phyloP scores from a whole-genome alignment of 352 stramenopile genomes.

The Phytophthora litchii region DNA sequence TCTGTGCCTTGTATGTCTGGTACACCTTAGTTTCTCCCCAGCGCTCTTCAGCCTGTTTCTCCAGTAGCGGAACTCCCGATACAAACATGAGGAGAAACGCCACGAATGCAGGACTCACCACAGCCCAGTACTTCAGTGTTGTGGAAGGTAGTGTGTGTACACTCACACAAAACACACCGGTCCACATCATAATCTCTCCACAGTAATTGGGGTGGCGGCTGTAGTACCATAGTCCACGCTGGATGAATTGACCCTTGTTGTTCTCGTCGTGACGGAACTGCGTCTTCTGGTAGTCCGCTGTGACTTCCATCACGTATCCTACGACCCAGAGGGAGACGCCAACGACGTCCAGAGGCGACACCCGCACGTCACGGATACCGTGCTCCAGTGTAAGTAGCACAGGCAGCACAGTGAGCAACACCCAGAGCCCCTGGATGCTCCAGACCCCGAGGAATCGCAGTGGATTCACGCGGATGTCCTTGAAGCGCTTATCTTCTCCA shows the following conservation, averaged over 20 bases:
- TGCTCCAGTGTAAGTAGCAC: slow-evolving; percentile 64
- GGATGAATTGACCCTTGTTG: slow-evolving; percentile 86
- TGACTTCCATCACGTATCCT: slow-evolving; percentile 76
- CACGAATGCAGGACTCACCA: slow-evolving; percentile 73
- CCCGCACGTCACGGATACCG: slow-evolving; percentile 19
- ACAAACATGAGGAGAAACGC: slow-evolving; percentile 71
- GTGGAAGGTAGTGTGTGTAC: slow-evolving; percentile 50
- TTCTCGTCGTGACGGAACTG: slow-evolving; percentile 62
- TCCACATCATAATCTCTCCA: slow-evolving; percentile 92
- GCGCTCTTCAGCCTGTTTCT: slow-evolving; percentile 73
- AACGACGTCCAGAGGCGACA: slow-evolving; percentile 50
- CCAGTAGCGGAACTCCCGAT: slow-evolving; percentile 78
- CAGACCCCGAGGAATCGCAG: slow-evolving; percentile 79
- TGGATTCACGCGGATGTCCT: slow-evolving; percentile 62
- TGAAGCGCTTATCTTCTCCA: slow-evolving; percentile 80
- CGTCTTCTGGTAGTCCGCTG: slow-evolving; percentile 85
- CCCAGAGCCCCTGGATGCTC: slow-evolving; percentile 86
- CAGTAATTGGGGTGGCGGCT: slow-evolving; percentile 94
- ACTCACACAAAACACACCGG: slow-evolving; percentile 59
- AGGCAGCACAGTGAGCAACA: slow-evolving; percentile 73
- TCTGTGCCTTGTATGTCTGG: slow-evolving; percentile 78
- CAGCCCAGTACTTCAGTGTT: slow-evolving; percentile 43
- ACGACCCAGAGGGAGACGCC: slow-evolving; percentile 58
- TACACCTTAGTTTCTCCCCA: slow-evolving; percentile 74
- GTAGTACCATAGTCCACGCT: slow-evolving; percentile 83